A percentile compares a stretch with the other conserved stretches of the same genome.
Evolutionary conservation across 139 green algal genomes (phyloP).

Genomic region (Edaphochlamys debaryana): DNA sequence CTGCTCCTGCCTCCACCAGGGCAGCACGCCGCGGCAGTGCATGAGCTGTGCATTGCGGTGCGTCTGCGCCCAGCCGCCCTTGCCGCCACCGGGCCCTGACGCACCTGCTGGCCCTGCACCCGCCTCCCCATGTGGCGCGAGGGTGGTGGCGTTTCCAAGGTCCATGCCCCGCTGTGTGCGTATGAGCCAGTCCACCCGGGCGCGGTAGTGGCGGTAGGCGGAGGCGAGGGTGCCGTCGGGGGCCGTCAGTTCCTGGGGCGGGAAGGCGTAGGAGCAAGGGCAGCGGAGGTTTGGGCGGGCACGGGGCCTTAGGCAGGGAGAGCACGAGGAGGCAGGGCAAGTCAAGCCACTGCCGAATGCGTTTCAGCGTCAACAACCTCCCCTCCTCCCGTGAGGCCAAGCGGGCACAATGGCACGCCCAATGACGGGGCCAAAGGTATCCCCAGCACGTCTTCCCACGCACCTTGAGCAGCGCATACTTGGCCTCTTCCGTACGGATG

Average conservation of each 20-base stretch:
- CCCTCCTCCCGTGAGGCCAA: no score
- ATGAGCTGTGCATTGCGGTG: slow-evolving; percentile 16
- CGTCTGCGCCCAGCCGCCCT: not conserved
- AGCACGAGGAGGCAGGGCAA: no score
- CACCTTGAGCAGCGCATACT: not conserved
- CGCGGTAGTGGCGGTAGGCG: not conserved
- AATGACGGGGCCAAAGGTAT: no score
- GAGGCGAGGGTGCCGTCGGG: not conserved
- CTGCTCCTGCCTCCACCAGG: no score
- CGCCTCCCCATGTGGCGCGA: no score
- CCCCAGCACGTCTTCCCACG: no score
- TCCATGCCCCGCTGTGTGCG: not conserved
- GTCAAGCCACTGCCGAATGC: no score
- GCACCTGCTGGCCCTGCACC: no score
- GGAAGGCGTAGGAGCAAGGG: not conserved
- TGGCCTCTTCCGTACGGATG: not conserved
- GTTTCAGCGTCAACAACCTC: no score
- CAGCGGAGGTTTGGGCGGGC: no score
- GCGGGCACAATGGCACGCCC: no score
- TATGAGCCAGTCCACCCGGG: not conserved
- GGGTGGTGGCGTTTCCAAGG: not conserved
- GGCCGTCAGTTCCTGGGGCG: not conserved
- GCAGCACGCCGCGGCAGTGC: slow-evolving; percentile 2
- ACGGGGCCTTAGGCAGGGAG: not conserved
- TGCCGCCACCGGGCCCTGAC: no score